These are phyloP conservation scores for Paramecium bursaria DNA, from an alignment of 73 alveolate species.

Conservation along the genomic window DNA sequence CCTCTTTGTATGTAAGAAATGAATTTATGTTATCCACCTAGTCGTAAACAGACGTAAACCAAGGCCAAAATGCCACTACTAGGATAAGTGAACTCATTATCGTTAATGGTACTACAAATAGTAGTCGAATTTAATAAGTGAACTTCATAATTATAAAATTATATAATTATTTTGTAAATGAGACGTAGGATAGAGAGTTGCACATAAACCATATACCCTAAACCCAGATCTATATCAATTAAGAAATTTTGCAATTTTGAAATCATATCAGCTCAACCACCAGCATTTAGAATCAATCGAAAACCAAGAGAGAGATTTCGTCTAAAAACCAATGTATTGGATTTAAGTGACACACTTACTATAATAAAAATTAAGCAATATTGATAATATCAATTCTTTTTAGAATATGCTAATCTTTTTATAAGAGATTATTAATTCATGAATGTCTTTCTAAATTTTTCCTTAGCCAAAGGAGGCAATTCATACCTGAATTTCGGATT, in stretches of 20 bases:
- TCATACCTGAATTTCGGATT: conserved; percentile 43
- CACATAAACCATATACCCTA: no score
- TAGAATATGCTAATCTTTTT: conserved; percentile 13
- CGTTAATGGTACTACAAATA: conserved; percentile 23
- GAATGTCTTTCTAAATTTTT: conserved; percentile 7
- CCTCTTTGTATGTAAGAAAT: not conserved
- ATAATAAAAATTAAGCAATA: no score
- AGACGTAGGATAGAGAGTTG: no score
- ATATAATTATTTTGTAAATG: no score
- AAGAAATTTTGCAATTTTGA: no score
- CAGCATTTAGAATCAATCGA: no score
- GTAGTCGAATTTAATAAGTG: conserved; percentile 45
- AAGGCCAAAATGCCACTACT: conserved; percentile 29
- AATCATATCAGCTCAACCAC: no score
- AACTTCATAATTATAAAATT: conserved; percentile 18
- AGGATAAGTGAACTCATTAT: not conserved
- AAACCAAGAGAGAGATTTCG: no score
- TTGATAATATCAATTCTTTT: no score
- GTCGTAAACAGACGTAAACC: conserved; percentile 11
- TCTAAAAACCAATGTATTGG: no score
- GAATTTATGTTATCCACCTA: not conserved
- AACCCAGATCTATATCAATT: no score
- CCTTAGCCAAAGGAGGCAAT: conserved; percentile 44
- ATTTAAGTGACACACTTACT: no score
- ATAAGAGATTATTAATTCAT: not conserved